Conservation (phyloP, 2,329 filamentous ascomycete genomes). For the Sordariomycetes sp. region DNA sequence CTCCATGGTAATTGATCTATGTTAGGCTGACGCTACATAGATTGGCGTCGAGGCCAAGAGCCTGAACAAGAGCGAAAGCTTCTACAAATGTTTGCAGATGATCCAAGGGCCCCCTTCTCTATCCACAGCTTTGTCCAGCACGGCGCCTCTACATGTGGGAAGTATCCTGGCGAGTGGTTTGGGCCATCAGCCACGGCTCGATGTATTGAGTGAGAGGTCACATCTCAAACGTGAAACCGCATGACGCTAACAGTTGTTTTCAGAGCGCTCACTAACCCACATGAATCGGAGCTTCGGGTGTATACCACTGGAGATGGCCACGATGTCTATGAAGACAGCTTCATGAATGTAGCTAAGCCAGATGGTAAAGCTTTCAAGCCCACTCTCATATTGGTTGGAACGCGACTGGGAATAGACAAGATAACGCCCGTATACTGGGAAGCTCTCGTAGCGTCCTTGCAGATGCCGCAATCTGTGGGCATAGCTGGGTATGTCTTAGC, state of each 20-base stretch:
- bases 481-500: conserved; percentile 69
- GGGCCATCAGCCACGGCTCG: conserved; percentile 92
- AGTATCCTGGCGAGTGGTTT: conserved; percentile 97
- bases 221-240: background rate
- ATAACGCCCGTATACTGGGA: conserved; percentile 94
- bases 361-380: conserved; percentile 62
- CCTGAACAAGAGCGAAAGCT: conserved; percentile 58
- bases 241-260: conserved; percentile 7
- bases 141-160: conserved; percentile 79
- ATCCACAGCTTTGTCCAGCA: conserved; percentile 91
- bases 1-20: background rate
- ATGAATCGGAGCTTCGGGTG: conserved; percentile 60
- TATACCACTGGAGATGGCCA: conserved; percentile 86
- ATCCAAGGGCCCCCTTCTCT: conserved; percentile 78
- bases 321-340: conserved; percentile 86
- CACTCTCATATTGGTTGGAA: conserved; percentile 81
- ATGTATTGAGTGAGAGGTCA: conserved; percentile 73
- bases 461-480: conserved; percentile 87
- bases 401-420: conserved; percentile 84
- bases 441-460: conserved; percentile 74
- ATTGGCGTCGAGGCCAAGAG: conserved; percentile 62
- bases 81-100: conserved; percentile 78
- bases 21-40: conserved; percentile 31
- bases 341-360: conserved; percentile 67
- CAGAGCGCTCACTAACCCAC: conserved; percentile 66